Percentiles rank a stretch among this genome's conserved stretches.
phyloP scores from a whole-genome alignment of 2,329 filamentous ascomycete genomes.

The Stemphylium vesicarium region DNA sequence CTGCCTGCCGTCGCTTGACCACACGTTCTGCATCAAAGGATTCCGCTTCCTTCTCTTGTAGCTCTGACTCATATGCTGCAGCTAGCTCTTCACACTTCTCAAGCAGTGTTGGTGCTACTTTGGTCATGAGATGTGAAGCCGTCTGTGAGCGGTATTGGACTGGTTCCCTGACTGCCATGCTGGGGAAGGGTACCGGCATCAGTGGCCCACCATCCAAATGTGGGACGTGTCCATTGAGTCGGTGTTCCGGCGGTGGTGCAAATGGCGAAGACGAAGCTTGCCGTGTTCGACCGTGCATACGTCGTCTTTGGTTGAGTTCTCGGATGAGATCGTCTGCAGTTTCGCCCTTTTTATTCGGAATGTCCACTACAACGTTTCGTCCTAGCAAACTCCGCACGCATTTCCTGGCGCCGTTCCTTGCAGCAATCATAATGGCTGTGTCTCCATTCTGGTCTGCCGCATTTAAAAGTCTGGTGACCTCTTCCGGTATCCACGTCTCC shows the following conservation, averaged over 20 bases:
- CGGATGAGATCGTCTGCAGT: constrained; percentile 86
- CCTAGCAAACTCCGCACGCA: constrained; percentile 70
- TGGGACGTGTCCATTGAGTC: constrained; percentile 36
- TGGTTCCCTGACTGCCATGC: constrained; percentile 28
- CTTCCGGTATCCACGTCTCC: constrained; percentile 75
- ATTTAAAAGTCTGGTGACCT: constrained; percentile 80
- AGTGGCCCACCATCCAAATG: constrained; percentile 35
- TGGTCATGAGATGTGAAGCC: constrained; percentile 65
- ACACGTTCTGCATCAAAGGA: constrained; percentile 55
- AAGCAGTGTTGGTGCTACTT: constrained; percentile 64
- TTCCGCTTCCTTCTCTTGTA: constrained; percentile 71
- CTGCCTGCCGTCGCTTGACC: constrained; percentile 67
- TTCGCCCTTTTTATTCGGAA: constrained; percentile 80
- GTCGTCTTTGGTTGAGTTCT: constrained; percentile 70
- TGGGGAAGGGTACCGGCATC: constrained; percentile 34
- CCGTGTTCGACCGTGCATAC: constrained; percentile 63
- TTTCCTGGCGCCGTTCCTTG: constrained; percentile 85
- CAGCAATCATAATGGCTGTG: constrained; percentile 86
- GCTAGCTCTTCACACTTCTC: constrained; percentile 54
- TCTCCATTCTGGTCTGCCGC: constrained; percentile 86
- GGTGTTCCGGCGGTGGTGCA: constrained; percentile 46
- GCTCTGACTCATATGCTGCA: constrained; percentile 71
- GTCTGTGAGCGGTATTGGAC: constrained; percentile 53
- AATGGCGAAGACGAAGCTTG: constrained; percentile 76
- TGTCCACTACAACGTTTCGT: constrained; percentile 81